Percentiles rank a stretch among this genome's conserved stretches.
Conservation (phyloP, 2,329 filamentous ascomycete species). For the Cordyceps tenuipes region DNA sequence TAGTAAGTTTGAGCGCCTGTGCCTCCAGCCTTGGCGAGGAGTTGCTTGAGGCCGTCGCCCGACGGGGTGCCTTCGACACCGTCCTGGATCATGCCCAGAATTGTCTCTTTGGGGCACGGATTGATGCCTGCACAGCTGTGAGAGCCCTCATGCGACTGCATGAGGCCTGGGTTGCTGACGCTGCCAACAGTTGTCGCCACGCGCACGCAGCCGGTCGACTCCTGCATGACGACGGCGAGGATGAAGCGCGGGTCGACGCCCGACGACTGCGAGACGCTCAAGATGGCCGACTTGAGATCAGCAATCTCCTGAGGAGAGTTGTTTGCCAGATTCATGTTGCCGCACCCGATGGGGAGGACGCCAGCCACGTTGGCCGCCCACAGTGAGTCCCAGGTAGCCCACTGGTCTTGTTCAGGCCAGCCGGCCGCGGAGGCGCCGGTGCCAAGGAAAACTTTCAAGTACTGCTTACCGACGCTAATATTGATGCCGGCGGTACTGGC, state of each 20-base stretch:
- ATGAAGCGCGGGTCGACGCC: slow-evolving; percentile 33
- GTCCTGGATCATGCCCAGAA: slow-evolving; percentile 28
- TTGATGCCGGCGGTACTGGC: slow-evolving; percentile 8
- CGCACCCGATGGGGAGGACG: slow-evolving; percentile 16
- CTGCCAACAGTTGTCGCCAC: slow-evolving; percentile 31
- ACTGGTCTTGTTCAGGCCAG: slow-evolving; percentile 22
- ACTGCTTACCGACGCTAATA: slow-evolving; percentile 19
- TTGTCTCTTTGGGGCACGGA: slow-evolving; percentile 19
- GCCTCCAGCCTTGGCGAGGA: slow-evolving; percentile 22
- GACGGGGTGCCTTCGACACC: slow-evolving; percentile 32
- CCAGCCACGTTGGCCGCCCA: slow-evolving; percentile 17
- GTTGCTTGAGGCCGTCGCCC: slow-evolving; percentile 34
- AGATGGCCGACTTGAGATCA: slow-evolving; percentile 25
- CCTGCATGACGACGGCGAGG: slow-evolving; percentile 36
- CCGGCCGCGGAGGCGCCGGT: slow-evolving; percentile 21
- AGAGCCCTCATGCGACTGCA: slow-evolving; percentile 29
- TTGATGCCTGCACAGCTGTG: slow-evolving; percentile 26
- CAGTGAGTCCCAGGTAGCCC: slow-evolving; percentile 22
- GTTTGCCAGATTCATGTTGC: slow-evolving; percentile 10
- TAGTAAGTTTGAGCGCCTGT: slow-evolving; percentile 32
- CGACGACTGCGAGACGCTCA: slow-evolving; percentile 20
- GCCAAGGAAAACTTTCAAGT: slow-evolving; percentile 19
- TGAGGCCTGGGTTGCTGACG: slow-evolving; percentile 34
- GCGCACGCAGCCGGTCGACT: slow-evolving; percentile 36
- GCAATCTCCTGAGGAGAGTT: slow-evolving; percentile 16